Evolutionary conservation across 768 basidiomycete species (phyloP), one percentile per base, ranked within the genome.

Genomic region (Boletus reticulatus): DNA sequence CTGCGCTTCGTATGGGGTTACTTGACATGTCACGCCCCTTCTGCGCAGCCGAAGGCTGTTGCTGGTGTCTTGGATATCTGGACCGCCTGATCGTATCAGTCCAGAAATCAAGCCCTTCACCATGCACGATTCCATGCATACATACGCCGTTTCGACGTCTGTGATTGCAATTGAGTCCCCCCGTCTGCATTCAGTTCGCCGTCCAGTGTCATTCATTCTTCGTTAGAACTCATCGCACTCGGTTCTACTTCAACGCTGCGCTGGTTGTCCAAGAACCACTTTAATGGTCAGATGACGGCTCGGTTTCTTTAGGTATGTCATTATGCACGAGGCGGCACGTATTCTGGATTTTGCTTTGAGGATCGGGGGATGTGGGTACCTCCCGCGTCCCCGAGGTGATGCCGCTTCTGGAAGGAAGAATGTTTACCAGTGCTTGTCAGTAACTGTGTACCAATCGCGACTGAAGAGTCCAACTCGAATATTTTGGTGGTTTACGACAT

Each of bases 31-130:
- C 47, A 47, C 57, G 31, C 41, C 27, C 37, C 53, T 49, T 53
- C 47, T 41, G 11, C 43, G 48, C 52, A 51, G 49, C 43, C 43
- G 44, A 49, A 50, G 48, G 57, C 57, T 56, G 52, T 58, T 57
- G 16, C 38, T 52, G 39, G 44, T 42, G 42, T 17, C 32, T 42
- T 45, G 47, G 38, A 29, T 37, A n/a, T 57, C 41, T 41, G 44
- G 50, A 49, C 43, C 38, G n/a, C 63, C 53, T 59, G 64, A 53
- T 49, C 16, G 53, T 43, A 56, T 56, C 49, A 60, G 49, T 41
- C 52, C 52, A 58, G 52, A 59, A 64, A 24, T 69, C 55, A 2
- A 66, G 69, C 11, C 76, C 76, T 64, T 75, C 76, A 36, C 64
- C 65, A 9, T 69, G 80, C 20, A 67, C 70, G 38, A 56, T 12